Evolutionary conservation across 352 stramenopile genomes (phyloP).

Genomic region (Pythium dissotocum): DNA sequence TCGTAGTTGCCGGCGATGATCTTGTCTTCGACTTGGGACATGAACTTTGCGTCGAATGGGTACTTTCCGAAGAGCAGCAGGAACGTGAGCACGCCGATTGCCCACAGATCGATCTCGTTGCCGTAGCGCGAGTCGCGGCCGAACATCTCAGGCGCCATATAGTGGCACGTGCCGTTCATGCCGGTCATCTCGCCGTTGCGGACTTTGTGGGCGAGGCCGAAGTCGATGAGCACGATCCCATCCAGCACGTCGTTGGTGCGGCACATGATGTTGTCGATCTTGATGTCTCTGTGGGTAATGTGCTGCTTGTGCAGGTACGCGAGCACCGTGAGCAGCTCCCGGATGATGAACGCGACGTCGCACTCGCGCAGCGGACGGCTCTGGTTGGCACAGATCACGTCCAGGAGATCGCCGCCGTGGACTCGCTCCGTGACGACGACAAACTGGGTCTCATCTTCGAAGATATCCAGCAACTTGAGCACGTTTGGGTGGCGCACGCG

Average conservation of each 20-base stretch:
- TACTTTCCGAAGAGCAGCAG: slow-evolving; percentile 71
- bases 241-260: slow-evolving; percentile 42
- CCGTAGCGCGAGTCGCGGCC: slow-evolving; percentile 53
- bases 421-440: slow-evolving; percentile 73
- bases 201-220: slow-evolving; percentile 69
- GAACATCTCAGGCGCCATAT: slow-evolving; percentile 88
- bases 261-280: slow-evolving; percentile 84
- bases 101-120: slow-evolving; percentile 76
- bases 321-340: slow-evolving; percentile 68
- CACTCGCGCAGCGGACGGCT: slow-evolving; percentile 45
- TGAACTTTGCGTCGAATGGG: slow-evolving; percentile 80
- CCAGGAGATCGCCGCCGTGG: slow-evolving; percentile 61
- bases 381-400: slow-evolving; percentile 40
- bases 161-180: slow-evolving; percentile 85
- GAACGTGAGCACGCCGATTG: slow-evolving; percentile 73
- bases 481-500: slow-evolving; percentile 55
- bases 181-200: slow-evolving; percentile 55
- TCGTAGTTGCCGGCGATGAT: slow-evolving; percentile 63
- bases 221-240: slow-evolving; percentile 77
- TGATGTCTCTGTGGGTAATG: slow-evolving; percentile 84
- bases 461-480: slow-evolving; percentile 64
- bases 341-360: slow-evolving; percentile 63
- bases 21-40: slow-evolving; percentile 85
- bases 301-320: slow-evolving; percentile 66
- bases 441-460: slow-evolving; percentile 63